A percentile compares a stretch with the other conserved stretches of the same genome.
Evolutionary conservation across 805 yeast genomes (phyloP).

Genomic region (Starmerella gropengiesseri): DNA sequence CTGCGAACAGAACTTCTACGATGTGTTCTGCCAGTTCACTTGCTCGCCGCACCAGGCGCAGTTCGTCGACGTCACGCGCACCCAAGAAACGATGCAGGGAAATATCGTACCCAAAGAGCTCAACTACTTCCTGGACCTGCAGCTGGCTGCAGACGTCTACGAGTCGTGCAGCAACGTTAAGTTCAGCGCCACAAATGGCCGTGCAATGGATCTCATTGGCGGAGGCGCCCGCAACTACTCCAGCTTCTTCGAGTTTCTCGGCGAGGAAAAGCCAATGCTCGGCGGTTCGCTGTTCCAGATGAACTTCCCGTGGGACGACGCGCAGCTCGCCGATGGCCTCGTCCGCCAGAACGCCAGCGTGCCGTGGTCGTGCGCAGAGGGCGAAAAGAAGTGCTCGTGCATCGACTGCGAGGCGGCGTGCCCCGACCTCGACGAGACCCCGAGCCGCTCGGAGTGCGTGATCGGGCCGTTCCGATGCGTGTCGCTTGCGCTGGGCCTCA

Average conservation of each 20-base stretch:
- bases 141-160: slow-evolving; percentile 53
- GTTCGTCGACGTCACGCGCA: slow-evolving; percentile 57
- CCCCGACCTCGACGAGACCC: slow-evolving; percentile 36
- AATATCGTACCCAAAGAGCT: slow-evolving; percentile 59
- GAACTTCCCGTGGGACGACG: slow-evolving; percentile 47
- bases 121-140: slow-evolving; percentile 47
- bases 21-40: slow-evolving; percentile 72
- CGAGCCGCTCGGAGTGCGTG: slow-evolving; percentile 43
- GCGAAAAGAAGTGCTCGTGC: slow-evolving; percentile 53
- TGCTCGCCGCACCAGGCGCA: slow-evolving; percentile 76
- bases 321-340: slow-evolving; percentile 1
- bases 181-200: slow-evolving; percentile 89
- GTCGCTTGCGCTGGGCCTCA: slow-evolving; percentile 47
- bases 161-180: slow-evolving; percentile 83
- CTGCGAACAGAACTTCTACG: slow-evolving; percentile 72
- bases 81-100: slow-evolving; percentile 40
- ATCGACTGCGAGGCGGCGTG: slow-evolving; percentile 79
- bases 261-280: slow-evolving; percentile 84
- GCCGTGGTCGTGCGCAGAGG: slow-evolving; percentile 48
- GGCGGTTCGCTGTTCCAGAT: slow-evolving; percentile 97
- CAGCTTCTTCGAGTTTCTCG: slow-evolving; percentile 74
- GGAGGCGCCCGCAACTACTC: slow-evolving; percentile 81
- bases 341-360: slow-evolving; percentile 23
- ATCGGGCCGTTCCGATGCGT: slow-evolving; percentile 62
- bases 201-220: slow-evolving; percentile 92